These are phyloP conservation scores for Fusarium sp. DNA, from an alignment of 2,329 filamentous ascomycete genomes.

Conservation along the genomic window DNA sequence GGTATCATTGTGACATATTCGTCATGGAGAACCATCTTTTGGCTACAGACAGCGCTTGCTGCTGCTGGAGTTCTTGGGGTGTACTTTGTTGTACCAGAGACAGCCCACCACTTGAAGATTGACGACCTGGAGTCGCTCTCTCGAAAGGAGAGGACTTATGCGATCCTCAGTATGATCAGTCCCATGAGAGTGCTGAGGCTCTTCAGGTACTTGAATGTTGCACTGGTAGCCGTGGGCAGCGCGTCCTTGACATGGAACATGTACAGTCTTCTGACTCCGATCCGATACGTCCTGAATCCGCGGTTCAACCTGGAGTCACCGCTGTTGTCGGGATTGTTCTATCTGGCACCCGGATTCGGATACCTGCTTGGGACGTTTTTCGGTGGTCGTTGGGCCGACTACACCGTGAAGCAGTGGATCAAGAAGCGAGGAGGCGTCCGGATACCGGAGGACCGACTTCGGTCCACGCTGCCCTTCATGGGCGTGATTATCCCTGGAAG, in stretches of 20 bases:
- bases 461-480: constrained; percentile 68
- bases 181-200: constrained; percentile 73
- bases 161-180: constrained; percentile 73
- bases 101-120: constrained; percentile 73
- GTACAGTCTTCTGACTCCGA: constrained; percentile 69
- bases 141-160: constrained; percentile 59
- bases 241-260: constrained; percentile 81
- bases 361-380: constrained; percentile 77
- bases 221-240: constrained; percentile 69
- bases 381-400: constrained; percentile 79
- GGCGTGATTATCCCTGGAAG: constrained; percentile 69
- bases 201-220: constrained; percentile 76
- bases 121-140: constrained; percentile 70
- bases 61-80: constrained; percentile 69
- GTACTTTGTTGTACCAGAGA: constrained; percentile 78
- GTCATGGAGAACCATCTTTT: constrained; percentile 81
- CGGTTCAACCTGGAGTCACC: constrained; percentile 76
- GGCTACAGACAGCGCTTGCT: constrained; percentile 78
- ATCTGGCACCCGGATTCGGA: constrained; percentile 78
- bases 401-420: constrained; percentile 74
- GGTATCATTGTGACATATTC: constrained; percentile 82
- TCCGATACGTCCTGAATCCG: constrained; percentile 80
- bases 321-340: constrained; percentile 77
- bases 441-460: constrained; percentile 76
- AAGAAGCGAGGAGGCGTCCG: constrained; percentile 67